A percentile compares a stretch with the other conserved stretches of the same genome.
Conservation (phyloP, 208 protist species). For the Porcisia hertigi region DNA sequence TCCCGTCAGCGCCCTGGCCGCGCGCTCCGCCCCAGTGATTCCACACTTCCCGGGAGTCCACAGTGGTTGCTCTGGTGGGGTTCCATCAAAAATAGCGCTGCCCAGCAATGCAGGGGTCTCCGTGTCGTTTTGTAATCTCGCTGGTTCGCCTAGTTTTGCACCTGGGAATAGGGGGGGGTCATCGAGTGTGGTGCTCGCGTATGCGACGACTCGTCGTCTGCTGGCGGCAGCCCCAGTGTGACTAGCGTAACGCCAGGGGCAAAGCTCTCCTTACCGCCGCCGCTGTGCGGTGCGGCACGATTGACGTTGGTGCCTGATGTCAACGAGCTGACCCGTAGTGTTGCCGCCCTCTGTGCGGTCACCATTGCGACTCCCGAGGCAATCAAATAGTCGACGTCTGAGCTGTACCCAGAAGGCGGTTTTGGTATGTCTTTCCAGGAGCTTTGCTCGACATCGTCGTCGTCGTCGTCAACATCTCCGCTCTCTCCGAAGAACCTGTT, state of each 20-base stretch:
- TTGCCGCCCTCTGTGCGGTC: neutral
- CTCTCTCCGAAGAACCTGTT: neutral
- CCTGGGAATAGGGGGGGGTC: neutral
- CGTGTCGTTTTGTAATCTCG: neutral
- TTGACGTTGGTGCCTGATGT: neutral
- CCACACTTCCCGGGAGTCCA: neutral
- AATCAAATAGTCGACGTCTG: neutral
- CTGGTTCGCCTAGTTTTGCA: conserved; percentile 3
- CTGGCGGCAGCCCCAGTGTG: conserved; percentile 1
- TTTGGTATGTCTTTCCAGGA: neutral
- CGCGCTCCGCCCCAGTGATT: conserved; percentile 5
- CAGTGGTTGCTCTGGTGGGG: conserved; percentile 1
- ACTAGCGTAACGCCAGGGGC: conserved; percentile 3
- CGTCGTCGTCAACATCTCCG: neutral
- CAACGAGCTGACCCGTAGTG: neutral
- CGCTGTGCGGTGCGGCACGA: neutral
- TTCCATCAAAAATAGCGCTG: neutral
- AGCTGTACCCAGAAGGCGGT: neutral
- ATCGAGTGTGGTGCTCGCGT: neutral
- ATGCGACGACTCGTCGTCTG: conserved; percentile 5
- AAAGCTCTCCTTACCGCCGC: conserved; percentile 12
- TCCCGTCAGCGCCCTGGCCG: conserved; percentile 2
- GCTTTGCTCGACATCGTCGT: conserved; percentile 1
- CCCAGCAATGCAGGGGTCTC: neutral
- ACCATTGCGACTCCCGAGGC: neutral